Evolutionary conservation across 768 basidiomycete species (phyloP).

Genomic region (Hygrophorus pudorinus): DNA sequence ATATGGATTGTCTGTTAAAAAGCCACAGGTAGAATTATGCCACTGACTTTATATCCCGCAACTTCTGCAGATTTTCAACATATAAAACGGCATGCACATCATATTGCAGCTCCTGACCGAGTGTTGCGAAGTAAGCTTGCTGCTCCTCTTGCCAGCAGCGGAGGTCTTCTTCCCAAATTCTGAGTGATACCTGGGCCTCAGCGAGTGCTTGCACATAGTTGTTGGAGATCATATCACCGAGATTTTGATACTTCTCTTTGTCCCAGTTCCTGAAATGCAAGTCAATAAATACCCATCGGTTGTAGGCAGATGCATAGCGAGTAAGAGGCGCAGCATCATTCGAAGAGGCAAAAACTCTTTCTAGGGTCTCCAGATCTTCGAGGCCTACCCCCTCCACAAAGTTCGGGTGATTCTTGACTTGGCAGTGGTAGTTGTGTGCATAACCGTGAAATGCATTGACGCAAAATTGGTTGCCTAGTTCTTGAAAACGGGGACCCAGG

Average conservation of each 20-base stretch:
- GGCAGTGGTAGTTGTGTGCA: constrained; percentile 23
- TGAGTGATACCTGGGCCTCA: constrained; percentile 3
- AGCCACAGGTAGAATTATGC: no score
- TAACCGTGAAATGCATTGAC: constrained; percentile 26
- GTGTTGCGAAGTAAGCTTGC: not conserved
- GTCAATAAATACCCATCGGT: constrained; percentile 20
- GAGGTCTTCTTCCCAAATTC: constrained; percentile 1
- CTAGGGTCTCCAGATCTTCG: constrained; percentile 24
- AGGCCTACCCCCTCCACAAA: constrained; percentile 20
- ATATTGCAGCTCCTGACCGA: constrained; percentile 7
- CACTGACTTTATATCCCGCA: constrained; percentile 10
- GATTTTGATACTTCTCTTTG: constrained; percentile 22
- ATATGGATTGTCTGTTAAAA: not conserved
- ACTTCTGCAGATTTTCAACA: constrained; percentile 5
- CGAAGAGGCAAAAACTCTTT: constrained; percentile 22
- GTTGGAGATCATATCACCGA: constrained; percentile 13
- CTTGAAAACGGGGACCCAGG: no score
- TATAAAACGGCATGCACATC: constrained; percentile 4
- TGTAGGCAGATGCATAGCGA: constrained; percentile 19
- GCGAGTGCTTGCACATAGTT: constrained; percentile 15
- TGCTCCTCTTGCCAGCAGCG: constrained; percentile 5
- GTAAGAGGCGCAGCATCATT: constrained; percentile 19
- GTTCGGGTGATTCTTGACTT: constrained; percentile 21
- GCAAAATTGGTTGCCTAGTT: constrained; percentile 4
- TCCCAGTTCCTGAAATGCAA: constrained; percentile 24